Evolutionary conservation across 2,329 filamentous ascomycete species (phyloP).

Genomic region (Pseudocercospora pini-densiflorae): DNA sequence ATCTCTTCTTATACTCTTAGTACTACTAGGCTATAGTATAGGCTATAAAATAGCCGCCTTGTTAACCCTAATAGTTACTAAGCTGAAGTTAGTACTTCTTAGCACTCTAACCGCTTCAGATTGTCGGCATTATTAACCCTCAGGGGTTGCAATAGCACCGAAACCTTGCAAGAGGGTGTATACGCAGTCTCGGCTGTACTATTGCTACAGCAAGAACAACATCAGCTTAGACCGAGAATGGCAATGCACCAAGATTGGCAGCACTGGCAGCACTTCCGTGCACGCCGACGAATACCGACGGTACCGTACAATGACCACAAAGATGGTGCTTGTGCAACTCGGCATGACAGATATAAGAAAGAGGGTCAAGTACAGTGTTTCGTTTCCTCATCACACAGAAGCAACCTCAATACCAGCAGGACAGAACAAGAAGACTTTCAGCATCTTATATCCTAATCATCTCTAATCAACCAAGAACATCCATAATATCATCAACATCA

Average conservation of each 20-base stretch:
- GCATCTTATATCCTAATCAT: neutral
- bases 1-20: too few relatives aligned
- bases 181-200: neutral
- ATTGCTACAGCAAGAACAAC: neutral
- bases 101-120: too few relatives aligned
- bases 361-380: conserved; percentile 10
- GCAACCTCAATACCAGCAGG: conserved; percentile 5
- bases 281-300: neutral
- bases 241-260: conserved; percentile 6
- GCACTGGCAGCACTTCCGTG: conserved; percentile 2
- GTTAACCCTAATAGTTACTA: too few relatives aligned
- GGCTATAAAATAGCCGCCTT: too few relatives aligned
- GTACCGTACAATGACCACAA: neutral
- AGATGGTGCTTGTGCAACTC: neutral
- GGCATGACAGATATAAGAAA: conserved; percentile 17
- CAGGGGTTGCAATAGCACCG: too few relatives aligned
- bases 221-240: neutral
- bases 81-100: too few relatives aligned
- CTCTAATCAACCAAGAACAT: neutral
- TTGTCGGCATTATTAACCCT: too few relatives aligned
- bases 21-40: too few relatives aligned
- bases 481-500: neutral
- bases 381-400: conserved; percentile 10
- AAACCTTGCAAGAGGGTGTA: too few relatives aligned
- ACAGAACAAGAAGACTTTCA: neutral